phyloP scores from a whole-genome alignment of 352 stramenopile species.

The Elongisporangium undulatum region DNA sequence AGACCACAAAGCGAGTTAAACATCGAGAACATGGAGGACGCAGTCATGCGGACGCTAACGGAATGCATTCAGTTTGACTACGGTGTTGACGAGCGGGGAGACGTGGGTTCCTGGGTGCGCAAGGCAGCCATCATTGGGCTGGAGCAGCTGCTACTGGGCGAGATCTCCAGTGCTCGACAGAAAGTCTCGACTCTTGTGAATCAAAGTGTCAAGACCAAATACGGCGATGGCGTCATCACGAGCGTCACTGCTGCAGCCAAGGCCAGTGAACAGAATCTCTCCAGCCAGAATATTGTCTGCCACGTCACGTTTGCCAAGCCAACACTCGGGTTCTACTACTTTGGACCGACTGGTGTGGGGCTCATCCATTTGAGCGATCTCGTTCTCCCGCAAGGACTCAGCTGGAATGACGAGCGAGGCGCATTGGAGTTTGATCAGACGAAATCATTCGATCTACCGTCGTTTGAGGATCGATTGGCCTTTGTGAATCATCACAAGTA shows the following conservation, averaged over 20 bases:
- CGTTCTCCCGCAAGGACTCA: conserved; percentile 1
- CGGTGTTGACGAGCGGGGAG: conserved; percentile 94
- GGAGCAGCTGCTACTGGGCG: conserved; percentile 64
- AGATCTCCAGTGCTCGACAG: conserved; percentile 14
- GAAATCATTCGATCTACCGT: conserved; percentile 17
- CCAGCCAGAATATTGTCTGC: conserved; percentile 29
- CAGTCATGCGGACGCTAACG: conserved; percentile 85
- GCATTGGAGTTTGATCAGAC: conserved; percentile 4
- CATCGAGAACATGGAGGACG: conserved; percentile 34
- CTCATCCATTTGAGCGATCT: conserved; percentile 38
- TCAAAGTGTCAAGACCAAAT: conserved; percentile 19
- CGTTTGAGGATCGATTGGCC: conserved; percentile 14
- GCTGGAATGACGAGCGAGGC: background rate
- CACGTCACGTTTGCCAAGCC: conserved; percentile 64
- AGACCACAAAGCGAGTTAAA: conserved; percentile 38
- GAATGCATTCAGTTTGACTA: conserved; percentile 92
- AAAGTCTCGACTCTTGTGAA: conserved; percentile 19
- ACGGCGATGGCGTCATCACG: conserved; percentile 39
- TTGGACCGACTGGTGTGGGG: conserved; percentile 46
- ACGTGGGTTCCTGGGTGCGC: conserved; percentile 98
- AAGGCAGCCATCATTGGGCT: conserved; percentile 93
- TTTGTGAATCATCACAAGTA: conserved; percentile 5
- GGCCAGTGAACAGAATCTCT: conserved; percentile 3
- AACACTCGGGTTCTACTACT: conserved; percentile 67
- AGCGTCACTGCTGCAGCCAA: conserved; percentile 16